Conservation (phyloP, 1,139 yeast species). For the Zhuliangozyma parablackwelliae region DNA sequence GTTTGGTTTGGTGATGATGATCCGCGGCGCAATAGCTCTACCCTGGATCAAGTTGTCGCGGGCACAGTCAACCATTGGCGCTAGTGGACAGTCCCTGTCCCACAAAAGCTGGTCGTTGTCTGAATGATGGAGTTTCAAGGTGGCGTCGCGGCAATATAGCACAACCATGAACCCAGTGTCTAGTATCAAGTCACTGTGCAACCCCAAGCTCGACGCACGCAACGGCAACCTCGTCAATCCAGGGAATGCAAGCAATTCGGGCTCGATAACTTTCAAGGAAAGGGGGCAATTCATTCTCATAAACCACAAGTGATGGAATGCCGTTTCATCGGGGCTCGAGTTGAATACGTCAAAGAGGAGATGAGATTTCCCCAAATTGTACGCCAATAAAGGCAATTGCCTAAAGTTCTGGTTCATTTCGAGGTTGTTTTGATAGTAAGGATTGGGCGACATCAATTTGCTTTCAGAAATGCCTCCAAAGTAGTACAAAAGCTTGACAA, state of each 20-base stretch:
- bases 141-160: slow-evolving; percentile 10
- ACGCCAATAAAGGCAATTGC: slow-evolving; percentile 24
- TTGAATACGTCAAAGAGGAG: slow-evolving; percentile 34
- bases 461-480: slow-evolving; percentile 26
- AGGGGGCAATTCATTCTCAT: slow-evolving; percentile 13
- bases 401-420: slow-evolving; percentile 23
- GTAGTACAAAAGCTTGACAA: slow-evolving; percentile 24
- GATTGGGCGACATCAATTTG: slow-evolving; percentile 15
- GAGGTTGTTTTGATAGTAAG: slow-evolving; percentile 20
- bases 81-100: slow-evolving; percentile 9
- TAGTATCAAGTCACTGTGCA: slow-evolving; percentile 24
- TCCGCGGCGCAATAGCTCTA: slow-evolving; percentile 2
- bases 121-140: slow-evolving; percentile 29
- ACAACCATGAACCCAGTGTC: slow-evolving; percentile 27
- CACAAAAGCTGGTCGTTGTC: slow-evolving; percentile 19
- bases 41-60: background rate
- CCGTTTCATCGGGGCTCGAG: slow-evolving; percentile 44
- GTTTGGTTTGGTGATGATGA: slow-evolving; percentile 25
- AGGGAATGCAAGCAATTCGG: slow-evolving; percentile 18
- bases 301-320: slow-evolving; percentile 33
- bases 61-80: slow-evolving; percentile 3
- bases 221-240: slow-evolving; percentile 10
- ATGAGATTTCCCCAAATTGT: slow-evolving; percentile 31
- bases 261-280: slow-evolving; percentile 24
- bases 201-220: slow-evolving; percentile 11